phyloP scores from a whole-genome alignment of 148 eudicot genomes.

The Talinum fruticosum region DNA sequence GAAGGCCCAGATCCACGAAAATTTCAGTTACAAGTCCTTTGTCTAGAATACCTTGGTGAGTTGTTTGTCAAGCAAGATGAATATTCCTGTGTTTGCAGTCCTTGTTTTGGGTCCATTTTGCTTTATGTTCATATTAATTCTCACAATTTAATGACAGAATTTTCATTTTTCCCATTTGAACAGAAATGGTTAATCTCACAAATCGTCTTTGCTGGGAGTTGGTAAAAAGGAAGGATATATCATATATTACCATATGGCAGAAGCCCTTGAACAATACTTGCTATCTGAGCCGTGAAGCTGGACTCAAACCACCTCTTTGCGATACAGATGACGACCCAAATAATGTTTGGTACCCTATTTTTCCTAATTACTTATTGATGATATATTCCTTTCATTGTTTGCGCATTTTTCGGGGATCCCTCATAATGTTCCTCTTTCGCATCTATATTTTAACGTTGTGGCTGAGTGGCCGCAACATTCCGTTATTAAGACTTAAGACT shows the following conservation, averaged over 20 bases:
- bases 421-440: background rate
- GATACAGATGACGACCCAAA: conserved; percentile 79
- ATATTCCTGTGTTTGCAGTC: background rate
- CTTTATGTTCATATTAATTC: background rate
- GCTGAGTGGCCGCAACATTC: background rate
- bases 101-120: background rate
- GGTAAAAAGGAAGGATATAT: conserved; percentile 93
- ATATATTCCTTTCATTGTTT: background rate
- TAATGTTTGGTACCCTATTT: conserved; percentile 63
- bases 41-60: too few species aligned
- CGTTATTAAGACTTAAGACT: too few species aligned
- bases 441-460: background rate
- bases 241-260: conserved; percentile 93
- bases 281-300: conserved; percentile 66
- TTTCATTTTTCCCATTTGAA: conserved; percentile 9
- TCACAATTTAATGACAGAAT: conserved; percentile 1
- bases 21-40: too few species aligned
- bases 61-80: background rate
- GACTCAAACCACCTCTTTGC: conserved; percentile 71
- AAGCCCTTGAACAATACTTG: conserved; percentile 90
- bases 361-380: background rate
- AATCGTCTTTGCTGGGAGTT: conserved; percentile 87
- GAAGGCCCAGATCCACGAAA: background rate
- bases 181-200: conserved; percentile 90
- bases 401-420: background rate